Percentiles rank a stretch among this genome's conserved stretches.
Evolutionary conservation across 306 rosid genomes (phyloP).

Genomic region (Cercis canadensis): DNA sequence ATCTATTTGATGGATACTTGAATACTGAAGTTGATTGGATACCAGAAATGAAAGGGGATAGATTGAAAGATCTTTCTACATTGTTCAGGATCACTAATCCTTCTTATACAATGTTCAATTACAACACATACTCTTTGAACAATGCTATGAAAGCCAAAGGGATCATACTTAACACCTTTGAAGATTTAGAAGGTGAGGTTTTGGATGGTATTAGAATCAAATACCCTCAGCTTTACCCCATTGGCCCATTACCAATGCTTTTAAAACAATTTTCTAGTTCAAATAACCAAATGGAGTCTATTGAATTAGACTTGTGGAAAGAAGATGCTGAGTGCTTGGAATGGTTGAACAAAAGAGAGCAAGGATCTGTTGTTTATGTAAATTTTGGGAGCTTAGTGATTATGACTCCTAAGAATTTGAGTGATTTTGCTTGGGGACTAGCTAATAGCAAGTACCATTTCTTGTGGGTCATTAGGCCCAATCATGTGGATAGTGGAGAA

Average conservation of each 20-base stretch:
- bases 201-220: conserved; percentile 35
- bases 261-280: conserved; percentile 16
- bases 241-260: conserved; percentile 47
- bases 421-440: conserved; percentile 51
- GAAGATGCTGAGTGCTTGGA: conserved; percentile 37
- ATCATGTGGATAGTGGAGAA: conserved; percentile 36
- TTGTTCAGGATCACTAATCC: conserved; percentile 39
- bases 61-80: conserved; percentile 45
- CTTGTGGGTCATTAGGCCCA: conserved; percentile 48
- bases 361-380: conserved; percentile 42
- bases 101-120: conserved; percentile 42
- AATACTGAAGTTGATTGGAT: conserved; percentile 50
- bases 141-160: conserved; percentile 40
- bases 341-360: conserved; percentile 43
- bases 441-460: conserved; percentile 41
- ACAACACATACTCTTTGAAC: conserved; percentile 29
- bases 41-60: conserved; percentile 42
- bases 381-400: conserved; percentile 51
- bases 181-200: conserved; percentile 45
- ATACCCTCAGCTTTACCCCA: conserved; percentile 41
- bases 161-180: conserved; percentile 45
- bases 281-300: conserved; percentile 11
- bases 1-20: conserved; percentile 37
- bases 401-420: conserved; percentile 36
- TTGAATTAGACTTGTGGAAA: conserved; percentile 42